Conservation (phyloP, 2,329 filamentous ascomycete species). For the Talaromyces sp. region DNA sequence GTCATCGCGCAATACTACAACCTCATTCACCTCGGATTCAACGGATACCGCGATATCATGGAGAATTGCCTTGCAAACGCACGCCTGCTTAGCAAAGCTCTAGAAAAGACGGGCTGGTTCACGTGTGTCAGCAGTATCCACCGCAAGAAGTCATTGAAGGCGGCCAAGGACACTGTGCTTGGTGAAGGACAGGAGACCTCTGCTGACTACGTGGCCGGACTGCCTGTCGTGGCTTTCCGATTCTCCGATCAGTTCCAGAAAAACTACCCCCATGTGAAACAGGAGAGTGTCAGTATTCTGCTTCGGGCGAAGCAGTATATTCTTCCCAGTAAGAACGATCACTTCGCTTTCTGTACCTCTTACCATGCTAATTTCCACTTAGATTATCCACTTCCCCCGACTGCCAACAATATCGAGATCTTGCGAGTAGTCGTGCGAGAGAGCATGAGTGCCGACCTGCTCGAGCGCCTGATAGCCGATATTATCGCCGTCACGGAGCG, state of each 20-base stretch:
- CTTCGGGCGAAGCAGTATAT: conserved; percentile 67
- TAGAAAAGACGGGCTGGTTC: conserved; percentile 67
- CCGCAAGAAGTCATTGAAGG: conserved; percentile 50
- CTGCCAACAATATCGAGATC: conserved; percentile 61
- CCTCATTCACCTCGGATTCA: conserved; percentile 65
- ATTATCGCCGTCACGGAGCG: conserved; percentile 59
- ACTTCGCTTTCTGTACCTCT: background rate
- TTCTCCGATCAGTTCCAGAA: conserved; percentile 60
- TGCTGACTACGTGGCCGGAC: conserved; percentile 60
- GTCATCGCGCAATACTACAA: conserved; percentile 72
- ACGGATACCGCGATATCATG: conserved; percentile 60
- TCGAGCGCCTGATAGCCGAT: conserved; percentile 61
- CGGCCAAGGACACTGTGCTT: conserved; percentile 41
- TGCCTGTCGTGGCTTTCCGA: conserved; percentile 66
- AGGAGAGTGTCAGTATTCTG: conserved; percentile 60
- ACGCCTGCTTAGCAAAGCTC: conserved; percentile 58
- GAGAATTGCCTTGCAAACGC: conserved; percentile 66
- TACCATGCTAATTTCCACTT: background rate
- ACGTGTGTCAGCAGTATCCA: conserved; percentile 64
- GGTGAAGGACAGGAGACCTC: conserved; percentile 47
- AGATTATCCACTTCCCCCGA: conserved; percentile 64
- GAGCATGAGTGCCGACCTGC: conserved; percentile 64
- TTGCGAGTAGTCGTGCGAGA: conserved; percentile 65
- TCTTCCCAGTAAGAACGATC: conserved; percentile 54
- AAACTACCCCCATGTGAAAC: conserved; percentile 61